Evolutionary conservation across 257 asterid species (phyloP), one percentile per base, ranked within the genome.

Genomic region (Avicennia marina): DNA sequence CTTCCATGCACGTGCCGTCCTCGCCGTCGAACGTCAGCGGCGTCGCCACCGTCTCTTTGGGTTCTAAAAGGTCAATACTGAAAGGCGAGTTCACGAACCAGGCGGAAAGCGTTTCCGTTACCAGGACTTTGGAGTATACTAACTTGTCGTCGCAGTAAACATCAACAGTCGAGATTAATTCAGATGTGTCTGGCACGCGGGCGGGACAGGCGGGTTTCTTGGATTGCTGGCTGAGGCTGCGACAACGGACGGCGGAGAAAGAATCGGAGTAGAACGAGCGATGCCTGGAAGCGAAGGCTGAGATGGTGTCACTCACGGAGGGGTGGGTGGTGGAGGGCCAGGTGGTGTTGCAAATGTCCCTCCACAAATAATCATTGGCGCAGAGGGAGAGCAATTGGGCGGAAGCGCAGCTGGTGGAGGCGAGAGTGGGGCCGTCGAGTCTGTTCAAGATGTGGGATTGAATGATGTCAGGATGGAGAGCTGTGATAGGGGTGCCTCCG

Each of bases 311-410:
- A 8, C 50, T 47, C 46, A 82, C 67, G 38, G 58, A 10, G 2
- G 89, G 78, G 52, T 90, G 53, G 44, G 73, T 44, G 39, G 95
- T 82, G 64, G 97, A 80, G 1, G 95, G 97, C 95, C 95, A 86
- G 36, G 64, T 67, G 29, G 86, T 31, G 61, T 73, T 75, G 66
- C 97, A 90, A 18, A 86, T 66, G 0, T 63, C 43, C 15, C 60
- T 70, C 97, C 97, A 90, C 1, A 90, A 62, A 10, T 34, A 41
- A 16, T 90, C 84, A 1, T 80, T 77, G 6, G 63, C 16, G 55
- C 93, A 86, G 18, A 86, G 68, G n/a, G 56, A 53, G 22, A 66
- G 62, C 21, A 86, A 29, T 18, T 73, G 61, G 0, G 73, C 22
- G 38, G 88, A 72, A 63, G 90, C 71, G 54, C 71, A 77, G 75